Evolutionary conservation across 2,329 filamentous ascomycete genomes (phyloP).

Genomic region (Aspergillus arachidicola): DNA sequence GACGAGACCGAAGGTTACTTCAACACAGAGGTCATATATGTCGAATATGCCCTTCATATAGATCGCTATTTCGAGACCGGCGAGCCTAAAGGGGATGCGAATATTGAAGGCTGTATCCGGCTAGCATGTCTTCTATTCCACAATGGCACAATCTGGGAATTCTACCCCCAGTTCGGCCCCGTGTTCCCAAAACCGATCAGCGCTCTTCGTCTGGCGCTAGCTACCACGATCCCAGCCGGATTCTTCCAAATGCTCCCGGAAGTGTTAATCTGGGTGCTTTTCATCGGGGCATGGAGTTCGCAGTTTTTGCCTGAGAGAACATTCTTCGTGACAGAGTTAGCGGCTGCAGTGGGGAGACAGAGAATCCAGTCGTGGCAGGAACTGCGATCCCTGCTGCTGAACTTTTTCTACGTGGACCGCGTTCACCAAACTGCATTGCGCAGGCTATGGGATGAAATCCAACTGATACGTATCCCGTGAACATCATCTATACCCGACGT

Average conservation of each 20-base stretch:
- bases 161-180: constrained; percentile 39
- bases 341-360: constrained; percentile 29
- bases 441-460: constrained; percentile 37
- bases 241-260: constrained; percentile 36
- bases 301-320: constrained; percentile 26
- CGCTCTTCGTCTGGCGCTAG: constrained; percentile 35
- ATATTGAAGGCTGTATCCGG: constrained; percentile 42
- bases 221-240: constrained; percentile 34
- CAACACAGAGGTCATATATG: constrained; percentile 42
- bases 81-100: constrained; percentile 37
- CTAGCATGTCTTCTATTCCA: constrained; percentile 42
- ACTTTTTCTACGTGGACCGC: constrained; percentile 42
- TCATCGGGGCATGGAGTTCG: constrained; percentile 38
- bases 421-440: constrained; percentile 33
- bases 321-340: constrained; percentile 38
- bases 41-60: constrained; percentile 40
- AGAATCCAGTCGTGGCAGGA: constrained; percentile 38
- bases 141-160: constrained; percentile 43
- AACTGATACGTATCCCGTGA: constrained; percentile 19
- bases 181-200: constrained; percentile 39
- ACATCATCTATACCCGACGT: constrained; percentile 14
- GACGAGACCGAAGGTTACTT: constrained; percentile 43
- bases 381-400: constrained; percentile 31
- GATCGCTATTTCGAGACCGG: constrained; percentile 41
- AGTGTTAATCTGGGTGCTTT: constrained; percentile 41